Evolutionary conservation across 106 monocot genomes (phyloP).

Genomic region (Allium sativum): DNA sequence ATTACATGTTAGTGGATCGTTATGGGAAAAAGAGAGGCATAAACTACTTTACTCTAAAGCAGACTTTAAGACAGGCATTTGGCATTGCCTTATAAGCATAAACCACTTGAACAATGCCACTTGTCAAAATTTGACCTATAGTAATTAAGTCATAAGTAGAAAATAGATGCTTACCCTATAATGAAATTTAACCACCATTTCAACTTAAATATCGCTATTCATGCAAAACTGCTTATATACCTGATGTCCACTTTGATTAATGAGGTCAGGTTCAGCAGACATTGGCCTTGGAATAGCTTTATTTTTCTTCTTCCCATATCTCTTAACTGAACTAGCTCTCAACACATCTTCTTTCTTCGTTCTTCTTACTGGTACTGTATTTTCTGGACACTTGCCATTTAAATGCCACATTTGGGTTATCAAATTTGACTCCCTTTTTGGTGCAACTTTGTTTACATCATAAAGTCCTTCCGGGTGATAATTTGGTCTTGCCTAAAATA

Average conservation of each 20-base stretch:
- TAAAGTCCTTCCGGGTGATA: conserved; percentile 45
- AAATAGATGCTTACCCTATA: too few relatives aligned
- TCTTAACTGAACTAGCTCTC: conserved; percentile 34
- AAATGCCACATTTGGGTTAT: conserved; percentile 31
- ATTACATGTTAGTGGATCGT: too few relatives aligned
- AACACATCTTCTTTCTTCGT: conserved; percentile 34
- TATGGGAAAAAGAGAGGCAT: too few relatives aligned
- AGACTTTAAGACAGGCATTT: not conserved
- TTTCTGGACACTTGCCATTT: conserved; percentile 29
- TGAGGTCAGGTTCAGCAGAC: conserved; percentile 30
- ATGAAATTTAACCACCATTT: too few relatives aligned
- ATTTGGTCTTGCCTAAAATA: conserved; percentile 36
- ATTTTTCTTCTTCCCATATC: conserved; percentile 37
- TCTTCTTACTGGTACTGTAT: conserved; percentile 36
- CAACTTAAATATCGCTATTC: not conserved
- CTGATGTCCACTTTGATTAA: conserved; percentile 34
- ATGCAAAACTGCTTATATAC: not conserved
- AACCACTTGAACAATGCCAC: too few relatives aligned
- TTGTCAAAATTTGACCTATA: too few relatives aligned
- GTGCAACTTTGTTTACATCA: conserved; percentile 24
- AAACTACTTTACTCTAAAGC: conserved; percentile 1
- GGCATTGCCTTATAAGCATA: too few relatives aligned
- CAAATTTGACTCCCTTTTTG: conserved; percentile 7
- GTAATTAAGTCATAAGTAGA: too few relatives aligned
- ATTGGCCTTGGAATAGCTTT: conserved; percentile 14